Base-by-base conservation (phyloP, 129 eudicot species). In the Artemisia annua region DNA sequence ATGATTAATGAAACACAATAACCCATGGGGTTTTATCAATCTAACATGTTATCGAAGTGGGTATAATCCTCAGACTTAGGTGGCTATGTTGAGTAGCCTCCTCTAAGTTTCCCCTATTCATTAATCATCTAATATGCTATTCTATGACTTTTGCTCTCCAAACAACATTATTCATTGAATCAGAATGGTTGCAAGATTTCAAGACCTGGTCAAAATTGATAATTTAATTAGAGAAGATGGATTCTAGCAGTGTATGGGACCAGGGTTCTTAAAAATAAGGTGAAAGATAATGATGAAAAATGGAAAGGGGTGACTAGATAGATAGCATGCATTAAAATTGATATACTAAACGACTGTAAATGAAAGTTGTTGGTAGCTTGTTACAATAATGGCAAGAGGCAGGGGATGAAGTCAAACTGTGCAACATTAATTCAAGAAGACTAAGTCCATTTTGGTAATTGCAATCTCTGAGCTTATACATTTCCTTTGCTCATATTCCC, bases 281-380 rank as follows among this genome's bases (percentile, higher is more conserved):
- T 22, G 10, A 64, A 74, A 64, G 74, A 75, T 75, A 66, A 67
- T 0, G 74, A 53, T 75, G 60, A 46, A 66, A 75, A 43, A 14
- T 9, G 50, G 44, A 64, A 59, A 6, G 48, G 67, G 57, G 61
- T 22, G 69, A 28, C 35, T 46, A 72, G 66, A 65, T 65, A 53
- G 62, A 66, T 54, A 53, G 43, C 49, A 75, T 44, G 73, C 79
- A 75, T 75, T 39, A 14, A 74, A 63, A 64, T 19, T 54, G 72
- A 55, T 63, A n/a, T 39, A 22, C n/a, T n/a, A n/a, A n/a, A n/a
- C 48, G 46, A 11, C 1, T 7, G 71, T 53, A 22, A 74, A 74
- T 32, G 54, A 26, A 73, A 75, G 63, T 28, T 3, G 80, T 75
- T 75, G 80, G 80, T 67, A 66, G 72, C 57, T 63, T 39, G 59